phyloP scores from a whole-genome alignment of 495 filamentous ascomycete genomes.

The Penicillium macrosclerotiorum region DNA sequence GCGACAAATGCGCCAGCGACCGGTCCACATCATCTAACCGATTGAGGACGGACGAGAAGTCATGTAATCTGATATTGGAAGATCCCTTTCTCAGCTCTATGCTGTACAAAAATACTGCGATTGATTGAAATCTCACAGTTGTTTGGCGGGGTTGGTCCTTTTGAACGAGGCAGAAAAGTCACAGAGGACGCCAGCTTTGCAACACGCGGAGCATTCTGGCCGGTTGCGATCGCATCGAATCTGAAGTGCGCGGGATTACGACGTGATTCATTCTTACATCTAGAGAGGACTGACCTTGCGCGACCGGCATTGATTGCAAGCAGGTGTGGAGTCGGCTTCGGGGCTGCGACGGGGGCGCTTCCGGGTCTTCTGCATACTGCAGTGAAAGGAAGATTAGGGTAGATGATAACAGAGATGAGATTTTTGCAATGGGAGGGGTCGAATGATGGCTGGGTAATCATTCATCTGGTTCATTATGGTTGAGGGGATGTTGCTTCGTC shows the following conservation, averaged over 20 bases:
- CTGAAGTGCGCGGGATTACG: background rate
- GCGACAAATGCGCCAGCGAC: background rate
- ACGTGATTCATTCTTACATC: background rate
- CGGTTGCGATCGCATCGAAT: background rate
- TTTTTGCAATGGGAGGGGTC: background rate
- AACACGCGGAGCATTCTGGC: constrained; percentile 1
- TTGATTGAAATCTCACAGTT: background rate
- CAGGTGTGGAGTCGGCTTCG: background rate
- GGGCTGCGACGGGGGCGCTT: background rate
- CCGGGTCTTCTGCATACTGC: background rate
- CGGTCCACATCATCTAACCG: background rate
- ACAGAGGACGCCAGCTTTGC: background rate
- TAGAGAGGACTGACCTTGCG: constrained; percentile 1
- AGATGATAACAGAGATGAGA: background rate
- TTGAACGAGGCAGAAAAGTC: constrained; percentile 1
- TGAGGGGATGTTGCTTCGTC: background rate
- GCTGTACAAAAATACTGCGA: background rate
- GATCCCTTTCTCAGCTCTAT: background rate
- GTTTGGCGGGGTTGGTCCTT: background rate
- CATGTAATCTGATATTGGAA: background rate
- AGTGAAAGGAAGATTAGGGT: background rate
- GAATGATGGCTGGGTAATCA: background rate
- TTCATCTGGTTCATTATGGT: background rate
- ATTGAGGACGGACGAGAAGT: background rate
- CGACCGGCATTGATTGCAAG: constrained; percentile 1